These are phyloP conservation scores for Saprolegnia diclina DNA, from an alignment of 352 stramenopile genomes.

Conservation along the genomic window DNA sequence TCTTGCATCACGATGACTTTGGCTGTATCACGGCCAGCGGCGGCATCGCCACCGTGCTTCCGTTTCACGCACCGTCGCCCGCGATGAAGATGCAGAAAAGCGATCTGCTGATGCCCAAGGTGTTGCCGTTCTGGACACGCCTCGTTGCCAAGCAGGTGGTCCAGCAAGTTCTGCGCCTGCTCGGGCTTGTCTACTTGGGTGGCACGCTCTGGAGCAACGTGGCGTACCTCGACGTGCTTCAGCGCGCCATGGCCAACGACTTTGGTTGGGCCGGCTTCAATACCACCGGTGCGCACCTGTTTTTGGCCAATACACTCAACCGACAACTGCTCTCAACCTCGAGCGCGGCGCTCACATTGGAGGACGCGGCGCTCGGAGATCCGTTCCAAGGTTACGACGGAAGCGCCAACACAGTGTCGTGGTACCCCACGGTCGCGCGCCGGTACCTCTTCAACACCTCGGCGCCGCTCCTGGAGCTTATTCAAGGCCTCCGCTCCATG, in stretches of 20 bases:
- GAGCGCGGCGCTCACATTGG: not conserved
- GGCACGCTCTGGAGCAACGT: not conserved
- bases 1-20: not conserved
- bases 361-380: too few relatives aligned
- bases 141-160: too few relatives aligned
- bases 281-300: not conserved
- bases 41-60: too few relatives aligned
- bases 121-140: too few relatives aligned
- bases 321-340: not conserved
- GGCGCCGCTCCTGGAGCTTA: not conserved
- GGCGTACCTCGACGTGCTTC: not conserved
- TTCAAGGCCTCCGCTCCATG: not conserved
- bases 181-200: not conserved
- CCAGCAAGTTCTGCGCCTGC: too few relatives aligned
- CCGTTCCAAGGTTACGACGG: too few relatives aligned
- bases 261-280: conserved; percentile 21
- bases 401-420: not conserved
- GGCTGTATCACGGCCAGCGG: too few relatives aligned
- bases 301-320: not conserved
- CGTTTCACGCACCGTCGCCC: too few relatives aligned
- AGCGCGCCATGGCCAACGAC: conserved; percentile 8
- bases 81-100: too few relatives aligned
- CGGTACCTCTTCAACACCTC: not conserved
- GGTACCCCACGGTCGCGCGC: not conserved
- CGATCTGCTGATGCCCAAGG: too few relatives aligned